Evolutionary conservation across 1,139 yeast genomes (phyloP).

Genomic region (Geotrichum carabidarum): DNA sequence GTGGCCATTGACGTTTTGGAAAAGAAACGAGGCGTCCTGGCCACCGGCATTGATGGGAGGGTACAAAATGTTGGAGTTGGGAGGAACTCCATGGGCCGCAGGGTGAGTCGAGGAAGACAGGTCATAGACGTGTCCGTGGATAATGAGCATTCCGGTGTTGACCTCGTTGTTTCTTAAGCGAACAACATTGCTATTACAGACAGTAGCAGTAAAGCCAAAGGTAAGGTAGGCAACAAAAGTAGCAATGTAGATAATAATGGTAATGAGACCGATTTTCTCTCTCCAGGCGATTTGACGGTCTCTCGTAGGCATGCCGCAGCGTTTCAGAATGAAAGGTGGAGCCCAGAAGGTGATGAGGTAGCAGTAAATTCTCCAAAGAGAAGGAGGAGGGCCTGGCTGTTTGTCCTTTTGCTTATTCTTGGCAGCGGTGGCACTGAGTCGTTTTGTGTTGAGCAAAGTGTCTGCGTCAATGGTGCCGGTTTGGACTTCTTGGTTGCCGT

Average conservation of each 20-base stretch:
- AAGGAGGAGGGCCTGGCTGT: constrained; percentile 34
- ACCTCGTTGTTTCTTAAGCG: constrained; percentile 60
- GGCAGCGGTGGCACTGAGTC: constrained; percentile 21
- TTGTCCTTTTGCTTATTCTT: constrained; percentile 14
- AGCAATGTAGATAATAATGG: constrained; percentile 69
- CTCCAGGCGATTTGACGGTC: constrained; percentile 95
- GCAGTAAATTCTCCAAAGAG: constrained; percentile 81
- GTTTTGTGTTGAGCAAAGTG: constrained; percentile 17
- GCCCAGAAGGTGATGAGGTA: constrained; percentile 84
- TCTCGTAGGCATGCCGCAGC: constrained; percentile 72
- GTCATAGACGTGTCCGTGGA: constrained; percentile 78
- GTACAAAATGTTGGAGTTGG: constrained; percentile 64
- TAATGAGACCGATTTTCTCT: constrained; percentile 81
- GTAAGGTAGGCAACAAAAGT: constrained; percentile 79
- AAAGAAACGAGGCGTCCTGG: constrained; percentile 77
- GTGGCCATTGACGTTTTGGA: constrained; percentile 93
- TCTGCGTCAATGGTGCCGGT: constrained; percentile 15
- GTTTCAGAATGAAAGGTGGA: constrained; percentile 63
- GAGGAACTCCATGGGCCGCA: constrained; percentile 66
- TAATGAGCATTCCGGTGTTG: constrained; percentile 55
- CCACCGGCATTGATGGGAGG: constrained; percentile 91
- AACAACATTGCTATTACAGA: constrained; percentile 52
- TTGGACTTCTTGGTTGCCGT: constrained; percentile 3
- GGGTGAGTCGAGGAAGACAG: constrained; percentile 71
- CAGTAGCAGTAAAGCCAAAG: constrained; percentile 85